Evolutionary conservation across 2,329 filamentous ascomycete species (phyloP), one percentile per base, ranked within the genome.

Genomic region (Epichloe uncinata): DNA sequence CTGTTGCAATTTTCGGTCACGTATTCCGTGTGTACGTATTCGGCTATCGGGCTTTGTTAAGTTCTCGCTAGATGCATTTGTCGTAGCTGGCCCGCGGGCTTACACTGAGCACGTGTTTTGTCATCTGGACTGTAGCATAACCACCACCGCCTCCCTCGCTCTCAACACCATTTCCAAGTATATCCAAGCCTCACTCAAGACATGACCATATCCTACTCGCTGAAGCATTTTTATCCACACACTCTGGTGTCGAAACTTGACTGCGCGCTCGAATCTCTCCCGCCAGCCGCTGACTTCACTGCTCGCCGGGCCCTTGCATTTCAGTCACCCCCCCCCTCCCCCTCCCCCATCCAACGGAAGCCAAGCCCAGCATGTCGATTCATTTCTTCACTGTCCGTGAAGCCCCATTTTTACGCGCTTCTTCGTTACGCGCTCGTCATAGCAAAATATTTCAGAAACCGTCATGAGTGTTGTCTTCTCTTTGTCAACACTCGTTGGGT

Each of bases 201-300:
- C 41, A 42, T 11, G 8, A 30, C 26, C 11, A 1, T 30, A 30
- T 30, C 8, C 4, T 9, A 11, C 8, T 11, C 26, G 8, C 26
- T 73, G 69, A 46, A 66, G 66, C n/a, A 68, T 57, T 18, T 70
- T 69, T 30, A 30, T 11, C 26, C 26, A 9, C 26, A 9, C 26
- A 30, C 26, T 30, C 26, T 11, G 26, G 8, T 30, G 26, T 4
- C 26, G 26, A 30, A 11, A 9, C 26, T 30, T 9, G 26, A 30
- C 26, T 0, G 8, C 8, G 26, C 26, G 8, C 8, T 30, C 26
- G 26, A 30, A 4, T 30, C 8, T 30, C 26, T 30, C 8, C 26
- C 8, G 26, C 26, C 26, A 30, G 9, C 8, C 26, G 26, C 26
- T 30, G 26, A 30, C 8, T 30, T 30, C 26, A 20, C 18, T 41